Conservation (phyloP, 2,329 filamentous ascomycete species). For the Colletotrichum cuscutae region DNA sequence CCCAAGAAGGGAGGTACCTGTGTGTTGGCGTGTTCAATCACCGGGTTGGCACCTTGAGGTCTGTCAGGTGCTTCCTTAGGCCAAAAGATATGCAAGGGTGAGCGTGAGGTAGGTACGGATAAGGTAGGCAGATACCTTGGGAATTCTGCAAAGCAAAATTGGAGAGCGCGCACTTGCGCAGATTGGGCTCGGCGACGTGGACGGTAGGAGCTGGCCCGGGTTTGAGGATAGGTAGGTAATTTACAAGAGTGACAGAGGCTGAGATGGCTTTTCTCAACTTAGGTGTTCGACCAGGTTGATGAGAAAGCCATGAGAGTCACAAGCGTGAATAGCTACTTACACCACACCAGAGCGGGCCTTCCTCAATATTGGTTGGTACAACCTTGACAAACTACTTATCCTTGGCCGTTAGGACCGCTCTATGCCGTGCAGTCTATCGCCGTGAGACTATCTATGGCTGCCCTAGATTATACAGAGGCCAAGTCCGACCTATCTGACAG, state of each 20-base stretch:
- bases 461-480: too few species aligned
- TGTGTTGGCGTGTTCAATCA: too few species aligned
- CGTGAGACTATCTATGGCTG: too few species aligned
- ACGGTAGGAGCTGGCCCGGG: background rate
- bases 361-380: background rate
- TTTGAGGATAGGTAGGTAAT: too few species aligned
- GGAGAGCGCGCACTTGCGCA: slow-evolving; percentile 1
- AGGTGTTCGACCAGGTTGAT: too few species aligned
- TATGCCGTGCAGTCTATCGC: too few species aligned
- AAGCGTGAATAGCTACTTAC: background rate
- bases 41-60: background rate
- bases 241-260: too few species aligned
- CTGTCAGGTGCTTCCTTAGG: background rate
- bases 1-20: too few species aligned
- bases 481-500: too few species aligned
- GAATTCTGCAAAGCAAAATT: background rate
- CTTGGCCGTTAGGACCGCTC: too few species aligned
- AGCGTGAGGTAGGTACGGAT: background rate
- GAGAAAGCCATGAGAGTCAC: background rate
- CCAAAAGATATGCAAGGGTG: background rate
- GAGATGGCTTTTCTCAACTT: too few species aligned
- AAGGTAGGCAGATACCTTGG: background rate
- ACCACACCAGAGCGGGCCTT: too few species aligned
- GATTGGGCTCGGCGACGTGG: background rate
- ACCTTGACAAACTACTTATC: background rate